Base-by-base conservation (phyloP, 208 protist genomes). In the Wallacemonas sp. region DNA sequence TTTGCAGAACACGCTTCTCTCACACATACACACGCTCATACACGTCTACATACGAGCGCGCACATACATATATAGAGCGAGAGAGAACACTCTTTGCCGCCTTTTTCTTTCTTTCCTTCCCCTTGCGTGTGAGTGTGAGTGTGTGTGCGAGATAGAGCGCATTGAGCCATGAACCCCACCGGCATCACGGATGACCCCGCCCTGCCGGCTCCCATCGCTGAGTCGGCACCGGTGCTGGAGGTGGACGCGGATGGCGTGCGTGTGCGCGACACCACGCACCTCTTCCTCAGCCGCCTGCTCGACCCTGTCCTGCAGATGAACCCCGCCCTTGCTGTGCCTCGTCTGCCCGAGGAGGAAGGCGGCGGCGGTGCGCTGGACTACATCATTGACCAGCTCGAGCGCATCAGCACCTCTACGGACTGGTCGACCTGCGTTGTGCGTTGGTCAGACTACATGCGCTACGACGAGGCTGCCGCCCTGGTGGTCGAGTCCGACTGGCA, bases 341-440 rank as follows among this genome's bases (percentile, higher is more conserved):
- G 2, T 22, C 22, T 23, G 31, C 39, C 62, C 39, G 63, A 55
- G 32, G 49, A 22, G 3, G 57, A 48, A 14, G 59, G 55, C 11
- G 73, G 46, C 5, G 62, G 61, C 7, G 28, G 29, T 2, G 48
- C 70, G 29, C 67, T 90, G 32, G 48, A 71, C 45, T 96, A 93
- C 71, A 72, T 94, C 61, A 55, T 86, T 2, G 50, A 44, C 2
- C 91, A 96, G 70, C 67, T 96, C 38, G 84, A 86, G 69, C 91
- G 91, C 41, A 92, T 96, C 68, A 90, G 82, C 78, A 89, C 82
- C 2, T 86, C 79, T 23, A 69, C 76, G 0, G 77, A 77, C 54
- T 96, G 91, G 87, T 82, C 73, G 5, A 94, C 91, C 10, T 92
- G 86, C 54, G 87, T 96, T 18, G 82, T 96, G 62, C 86, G 81